Evolutionary conservation across 371 early-diverging fungal genomes (phyloP).

Genomic region (Mycotypha africana): DNA sequence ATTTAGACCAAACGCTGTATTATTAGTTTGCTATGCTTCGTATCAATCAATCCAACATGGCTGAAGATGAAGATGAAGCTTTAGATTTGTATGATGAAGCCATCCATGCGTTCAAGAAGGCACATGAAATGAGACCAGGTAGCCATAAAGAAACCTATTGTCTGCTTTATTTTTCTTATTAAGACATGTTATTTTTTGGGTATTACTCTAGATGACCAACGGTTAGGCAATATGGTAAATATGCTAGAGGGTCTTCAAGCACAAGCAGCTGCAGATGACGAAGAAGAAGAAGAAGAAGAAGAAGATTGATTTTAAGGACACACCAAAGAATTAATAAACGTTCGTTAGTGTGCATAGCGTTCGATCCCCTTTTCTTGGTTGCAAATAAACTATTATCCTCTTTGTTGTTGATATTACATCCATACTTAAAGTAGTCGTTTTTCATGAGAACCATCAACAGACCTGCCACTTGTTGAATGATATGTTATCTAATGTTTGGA

Average conservation of each 20-base stretch:
- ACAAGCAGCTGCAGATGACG: background rate
- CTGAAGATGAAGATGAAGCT: conserved; percentile 39
- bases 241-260: conserved; percentile 10
- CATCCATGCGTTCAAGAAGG: conserved; percentile 17
- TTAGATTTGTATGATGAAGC: conserved; percentile 25
- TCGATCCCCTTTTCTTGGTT: background rate
- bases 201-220: conserved; percentile 10
- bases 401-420: background rate
- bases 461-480: too few species aligned
- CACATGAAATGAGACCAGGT: conserved; percentile 18
- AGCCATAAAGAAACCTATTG: background rate
- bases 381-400: background rate
- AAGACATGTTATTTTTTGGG: background rate
- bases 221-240: conserved; percentile 16
- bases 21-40: conserved; percentile 29
- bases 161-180: background rate
- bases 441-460: too few species aligned
- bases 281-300: conserved; percentile 1
- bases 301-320: too few species aligned
- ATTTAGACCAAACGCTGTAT: too few species aligned
- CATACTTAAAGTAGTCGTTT: too few species aligned
- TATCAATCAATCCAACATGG: conserved; percentile 26
- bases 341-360: background rate
- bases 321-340: background rate
- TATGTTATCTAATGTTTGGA: too few species aligned